phyloP scores from a whole-genome alignment of 1,284 basidiomycete genomes.

The Phenoliferia sp. region DNA sequence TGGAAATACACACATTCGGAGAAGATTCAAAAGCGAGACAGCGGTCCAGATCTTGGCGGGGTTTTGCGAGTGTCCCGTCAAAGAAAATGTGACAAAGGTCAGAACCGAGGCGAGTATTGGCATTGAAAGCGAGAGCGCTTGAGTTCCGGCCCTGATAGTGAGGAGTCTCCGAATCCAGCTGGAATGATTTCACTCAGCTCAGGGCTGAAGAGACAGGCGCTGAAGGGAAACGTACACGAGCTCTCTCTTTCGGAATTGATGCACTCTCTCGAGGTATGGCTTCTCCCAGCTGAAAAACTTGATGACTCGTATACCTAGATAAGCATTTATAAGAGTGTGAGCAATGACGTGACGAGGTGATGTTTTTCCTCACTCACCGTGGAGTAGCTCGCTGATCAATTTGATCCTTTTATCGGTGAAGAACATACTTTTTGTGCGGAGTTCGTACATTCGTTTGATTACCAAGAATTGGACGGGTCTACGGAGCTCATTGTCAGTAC shows the following conservation, averaged over 20 bases:
- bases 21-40: conserved; percentile 13
- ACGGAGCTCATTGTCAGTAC: not conserved
- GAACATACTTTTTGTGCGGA: conserved; percentile 52
- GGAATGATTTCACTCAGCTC: not conserved
- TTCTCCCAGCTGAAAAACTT: conserved; percentile 64
- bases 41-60: not conserved
- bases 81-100: conserved; percentile 30
- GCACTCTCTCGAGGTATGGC: conserved; percentile 62
- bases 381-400: conserved; percentile 63
- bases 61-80: conserved; percentile 55
- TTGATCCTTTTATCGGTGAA: conserved; percentile 85
- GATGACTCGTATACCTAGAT: conserved; percentile 64
- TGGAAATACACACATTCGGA: not conserved
- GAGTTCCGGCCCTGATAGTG: conserved; percentile 57
- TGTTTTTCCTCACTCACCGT: too few relatives aligned
- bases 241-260: conserved; percentile 66
- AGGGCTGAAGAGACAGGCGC: not conserved
- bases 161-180: conserved; percentile 56
- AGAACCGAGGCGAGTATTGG: conserved; percentile 24
- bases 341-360: not conserved
- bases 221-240: conserved; percentile 52
- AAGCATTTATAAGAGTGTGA: conserved; percentile 52
- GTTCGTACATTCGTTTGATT: conserved; percentile 11
- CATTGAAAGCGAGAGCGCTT: conserved; percentile 34
- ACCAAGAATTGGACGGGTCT: conserved; percentile 24